Evolutionary conservation across 208 protist genomes (phyloP).

Genomic region (Leishmania turanica): DNA sequence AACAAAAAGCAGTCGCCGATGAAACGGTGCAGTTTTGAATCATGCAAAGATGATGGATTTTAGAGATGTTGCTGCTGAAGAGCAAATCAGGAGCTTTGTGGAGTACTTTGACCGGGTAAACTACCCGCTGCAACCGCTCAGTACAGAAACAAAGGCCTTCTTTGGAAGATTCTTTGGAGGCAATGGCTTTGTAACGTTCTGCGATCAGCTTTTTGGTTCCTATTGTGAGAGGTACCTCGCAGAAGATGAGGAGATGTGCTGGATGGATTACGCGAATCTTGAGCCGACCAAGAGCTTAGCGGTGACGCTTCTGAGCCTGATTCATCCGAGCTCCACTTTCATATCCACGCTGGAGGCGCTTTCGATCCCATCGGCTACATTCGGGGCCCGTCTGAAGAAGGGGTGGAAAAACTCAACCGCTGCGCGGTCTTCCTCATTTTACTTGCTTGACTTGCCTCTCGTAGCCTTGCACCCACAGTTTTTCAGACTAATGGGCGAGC

Average conservation of each 20-base stretch:
- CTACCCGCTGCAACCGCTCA: slow-evolving; percentile 48
- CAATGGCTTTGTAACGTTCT: slow-evolving; percentile 61
- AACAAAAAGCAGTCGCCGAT: background rate
- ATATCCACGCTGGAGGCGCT: slow-evolving; percentile 68
- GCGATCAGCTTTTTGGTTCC: slow-evolving; percentile 67
- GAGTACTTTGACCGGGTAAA: slow-evolving; percentile 41
- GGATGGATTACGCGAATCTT: slow-evolving; percentile 81
- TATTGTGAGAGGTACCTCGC: slow-evolving; percentile 25
- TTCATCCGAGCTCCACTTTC: slow-evolving; percentile 67
- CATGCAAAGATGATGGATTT: slow-evolving; percentile 27
- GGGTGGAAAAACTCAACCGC: slow-evolving; percentile 52
- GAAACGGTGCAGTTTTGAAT: background rate
- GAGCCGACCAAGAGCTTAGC: slow-evolving; percentile 64
- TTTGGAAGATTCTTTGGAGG: slow-evolving; percentile 74
- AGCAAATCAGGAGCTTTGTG: slow-evolving; percentile 18
- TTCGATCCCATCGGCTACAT: slow-evolving; percentile 55
- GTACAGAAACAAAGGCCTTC: slow-evolving; percentile 54
- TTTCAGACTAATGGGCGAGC: slow-evolving; percentile 64
- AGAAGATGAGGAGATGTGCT: slow-evolving; percentile 38
- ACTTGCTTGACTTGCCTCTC: slow-evolving; percentile 65
- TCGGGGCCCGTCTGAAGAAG: slow-evolving; percentile 44
- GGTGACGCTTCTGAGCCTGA: slow-evolving; percentile 50
- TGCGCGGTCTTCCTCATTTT: slow-evolving; percentile 8
- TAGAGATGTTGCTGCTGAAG: slow-evolving; percentile 26
- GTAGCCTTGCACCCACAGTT: slow-evolving; percentile 53